Percentiles rank a stretch among this genome's conserved stretches.
phyloP scores from a whole-genome alignment of 176 grass and related monocot genomes.

The Thinopyrum elongatum region DNA sequence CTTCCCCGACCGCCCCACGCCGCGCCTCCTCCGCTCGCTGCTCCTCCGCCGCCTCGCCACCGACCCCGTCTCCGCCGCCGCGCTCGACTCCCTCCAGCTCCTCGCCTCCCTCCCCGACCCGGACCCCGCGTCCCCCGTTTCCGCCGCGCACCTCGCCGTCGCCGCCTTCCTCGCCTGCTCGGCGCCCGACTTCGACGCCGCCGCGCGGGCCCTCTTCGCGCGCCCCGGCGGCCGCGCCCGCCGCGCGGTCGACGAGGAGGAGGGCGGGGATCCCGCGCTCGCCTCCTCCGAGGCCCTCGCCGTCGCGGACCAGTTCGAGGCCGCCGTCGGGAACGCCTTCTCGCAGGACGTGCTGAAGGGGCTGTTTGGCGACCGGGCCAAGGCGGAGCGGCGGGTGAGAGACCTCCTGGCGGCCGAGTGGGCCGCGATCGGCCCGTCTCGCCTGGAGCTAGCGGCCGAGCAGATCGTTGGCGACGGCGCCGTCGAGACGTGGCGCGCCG shows the following conservation, averaged over 20 bases:
- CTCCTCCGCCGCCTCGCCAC: constrained; percentile 43
- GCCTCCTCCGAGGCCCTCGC: constrained; percentile 5
- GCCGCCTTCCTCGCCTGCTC: constrained; percentile 24
- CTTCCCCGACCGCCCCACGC: constrained; percentile 28
- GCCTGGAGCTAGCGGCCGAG: constrained; percentile 31
- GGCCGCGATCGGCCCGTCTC: constrained; percentile 33
- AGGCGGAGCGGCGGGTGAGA: constrained; percentile 31
- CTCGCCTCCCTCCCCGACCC: constrained; percentile 27
- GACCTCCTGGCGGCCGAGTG: constrained; percentile 36
- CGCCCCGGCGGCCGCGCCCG: constrained; percentile 33
- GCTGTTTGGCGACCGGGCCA: constrained; percentile 8
- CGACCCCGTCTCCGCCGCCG: constrained; percentile 31
- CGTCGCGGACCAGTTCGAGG: constrained; percentile 33
- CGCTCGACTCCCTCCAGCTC: constrained; percentile 39
- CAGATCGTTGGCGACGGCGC: constrained; percentile 33
- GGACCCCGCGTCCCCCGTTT: neutral
- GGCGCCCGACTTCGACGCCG: constrained; percentile 37
- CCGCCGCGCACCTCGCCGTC: constrained; percentile 19
- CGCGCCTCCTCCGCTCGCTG: constrained; percentile 22
- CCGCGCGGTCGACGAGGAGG: neutral
- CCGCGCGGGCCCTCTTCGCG: constrained; percentile 29
- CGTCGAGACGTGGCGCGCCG: constrained; percentile 13
- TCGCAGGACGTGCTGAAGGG: constrained; percentile 15
- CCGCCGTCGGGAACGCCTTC: constrained; percentile 32
- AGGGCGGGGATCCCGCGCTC: neutral